phyloP scores from a whole-genome alignment of 768 basidiomycete species.

The Termitomyces sp. region DNA sequence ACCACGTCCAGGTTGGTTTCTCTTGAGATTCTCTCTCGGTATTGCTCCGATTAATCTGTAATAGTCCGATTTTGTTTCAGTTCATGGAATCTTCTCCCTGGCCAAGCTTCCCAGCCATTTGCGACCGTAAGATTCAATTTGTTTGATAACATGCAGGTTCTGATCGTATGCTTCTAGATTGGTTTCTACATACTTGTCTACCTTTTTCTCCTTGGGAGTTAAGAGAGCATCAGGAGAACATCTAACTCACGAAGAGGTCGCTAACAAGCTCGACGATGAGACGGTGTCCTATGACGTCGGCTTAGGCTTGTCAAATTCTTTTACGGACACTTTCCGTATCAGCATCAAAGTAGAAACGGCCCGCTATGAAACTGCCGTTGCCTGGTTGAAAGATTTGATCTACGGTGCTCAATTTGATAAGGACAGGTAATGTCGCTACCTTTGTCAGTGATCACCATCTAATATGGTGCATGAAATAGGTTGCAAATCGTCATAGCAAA shows the following conservation, averaged over 20 bases:
- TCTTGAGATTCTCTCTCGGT: constrained; percentile 1
- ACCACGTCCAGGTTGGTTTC: constrained; percentile 74
- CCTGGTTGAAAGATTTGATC: constrained; percentile 83
- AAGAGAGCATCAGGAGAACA: constrained; percentile 62
- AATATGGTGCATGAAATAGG: constrained; percentile 34
- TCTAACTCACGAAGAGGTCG: constrained; percentile 84
- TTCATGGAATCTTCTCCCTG: constrained; percentile 79
- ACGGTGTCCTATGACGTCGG: constrained; percentile 83
- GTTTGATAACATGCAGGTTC: constrained; percentile 2
- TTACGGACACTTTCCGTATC: constrained; percentile 72
- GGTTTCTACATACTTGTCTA: constrained; percentile 69
- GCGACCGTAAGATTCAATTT: constrained; percentile 54
- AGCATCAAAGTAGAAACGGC: constrained; percentile 81
- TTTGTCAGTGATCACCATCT: not conserved
- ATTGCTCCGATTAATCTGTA: not conserved
- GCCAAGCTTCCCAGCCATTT: constrained; percentile 67
- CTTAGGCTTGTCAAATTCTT: constrained; percentile 60
- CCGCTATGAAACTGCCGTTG: constrained; percentile 76
- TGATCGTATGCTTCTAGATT: constrained; percentile 42
- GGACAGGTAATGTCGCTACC: constrained; percentile 51
- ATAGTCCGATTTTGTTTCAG: constrained; percentile 89
- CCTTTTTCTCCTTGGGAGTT: constrained; percentile 90
- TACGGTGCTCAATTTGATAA: constrained; percentile 74
- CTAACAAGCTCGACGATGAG: constrained; percentile 85
- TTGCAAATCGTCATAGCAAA: constrained; percentile 84